Evolutionary conservation across 768 basidiomycete genomes (phyloP).

Genomic region (Hirschioporus abietinus): DNA sequence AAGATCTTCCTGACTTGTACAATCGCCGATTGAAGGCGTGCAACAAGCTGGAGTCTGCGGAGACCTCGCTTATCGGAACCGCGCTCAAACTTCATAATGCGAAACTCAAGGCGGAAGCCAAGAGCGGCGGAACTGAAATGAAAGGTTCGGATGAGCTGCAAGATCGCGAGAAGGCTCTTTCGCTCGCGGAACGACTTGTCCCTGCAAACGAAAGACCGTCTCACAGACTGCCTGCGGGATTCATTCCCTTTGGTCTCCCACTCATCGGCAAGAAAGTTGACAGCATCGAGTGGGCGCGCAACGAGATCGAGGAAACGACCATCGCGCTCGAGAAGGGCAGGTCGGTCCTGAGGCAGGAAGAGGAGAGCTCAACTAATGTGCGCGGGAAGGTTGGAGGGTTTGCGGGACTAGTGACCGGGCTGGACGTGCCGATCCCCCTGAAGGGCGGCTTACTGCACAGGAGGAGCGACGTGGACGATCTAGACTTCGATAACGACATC

Average conservation of each 20-base stretch:
- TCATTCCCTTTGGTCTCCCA: conserved; percentile 51
- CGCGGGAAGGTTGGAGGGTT: conserved; percentile 1
- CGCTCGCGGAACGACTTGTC: conserved; percentile 50
- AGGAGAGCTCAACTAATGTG: neutral
- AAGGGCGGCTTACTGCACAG: neutral
- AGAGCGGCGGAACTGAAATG: conserved; percentile 27
- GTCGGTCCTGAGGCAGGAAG: conserved; percentile 17
- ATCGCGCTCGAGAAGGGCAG: conserved; percentile 48
- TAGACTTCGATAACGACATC: neutral
- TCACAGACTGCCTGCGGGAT: conserved; percentile 57
- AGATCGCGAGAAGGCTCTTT: conserved; percentile 25
- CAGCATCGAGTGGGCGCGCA: conserved; percentile 83
- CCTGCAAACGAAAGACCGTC: conserved; percentile 71
- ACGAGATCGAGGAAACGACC: conserved; percentile 60
- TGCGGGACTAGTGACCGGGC: conserved; percentile 10
- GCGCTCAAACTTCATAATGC: conserved; percentile 67
- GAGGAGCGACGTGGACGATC: neutral
- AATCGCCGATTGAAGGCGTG: conserved; percentile 70
- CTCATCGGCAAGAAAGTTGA: conserved; percentile 87
- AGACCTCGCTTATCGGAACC: conserved; percentile 69
- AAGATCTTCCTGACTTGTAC: conserved; percentile 79
- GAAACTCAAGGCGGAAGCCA: conserved; percentile 42
- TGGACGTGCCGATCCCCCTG: neutral
- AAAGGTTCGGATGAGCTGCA: conserved; percentile 23
- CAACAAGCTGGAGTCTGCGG: conserved; percentile 80